Evolutionary conservation across 345 rosid species (phyloP), one percentile per base, ranked within the genome.

Genomic region (Euphorbia pulcherrima): DNA sequence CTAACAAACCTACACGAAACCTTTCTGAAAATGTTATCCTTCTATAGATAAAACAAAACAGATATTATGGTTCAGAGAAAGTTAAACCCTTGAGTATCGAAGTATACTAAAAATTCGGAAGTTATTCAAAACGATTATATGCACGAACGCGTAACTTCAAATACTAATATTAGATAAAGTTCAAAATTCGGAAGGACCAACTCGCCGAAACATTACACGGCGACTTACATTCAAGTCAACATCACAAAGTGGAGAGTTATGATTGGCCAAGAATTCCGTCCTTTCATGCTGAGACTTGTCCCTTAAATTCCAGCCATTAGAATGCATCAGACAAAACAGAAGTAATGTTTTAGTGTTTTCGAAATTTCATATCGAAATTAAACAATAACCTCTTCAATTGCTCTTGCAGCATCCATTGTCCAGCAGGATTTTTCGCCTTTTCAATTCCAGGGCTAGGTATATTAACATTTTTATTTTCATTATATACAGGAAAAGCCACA

Each of bases 181-280:
- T 27, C 4, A 24, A 35, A n/a, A 5, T 62, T 37, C 26, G 21
- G 14, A 24, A 62, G n/a, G 21, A 44, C 4, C 14, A 23, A 14
- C 35, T 2, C 35, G 10, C 14, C 17, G 13, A 35, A 60, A 37
- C 48, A 68, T 48, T 20, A 55, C 30, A 74, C 24, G 12, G n/a
- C 28, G 33, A 75, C 86, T 83, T 78, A 94, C 99, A 80, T 80
- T 86, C 68, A 94, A 83, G 70, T 91, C 88, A 40, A 87, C 78
- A 64, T 78, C 78, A 79, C 92, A 83, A 12, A 94, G 83, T 27
- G 88, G 94, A 64, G 99, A 85, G 69, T 64, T 79, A 64, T 67
- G 84, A 70, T 76, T 83, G 64, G 85, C 88, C 48, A 85, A 81
- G 70, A 87, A 48, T 70, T 82, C 88, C 59, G 67, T 65, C 71